A percentile compares a stretch with the other conserved stretches of the same genome.
These are phyloP conservation scores for Cryptococcus sp. DNA, from an alignment of 1,284 basidiomycete genomes.

Conservation along the genomic window DNA sequence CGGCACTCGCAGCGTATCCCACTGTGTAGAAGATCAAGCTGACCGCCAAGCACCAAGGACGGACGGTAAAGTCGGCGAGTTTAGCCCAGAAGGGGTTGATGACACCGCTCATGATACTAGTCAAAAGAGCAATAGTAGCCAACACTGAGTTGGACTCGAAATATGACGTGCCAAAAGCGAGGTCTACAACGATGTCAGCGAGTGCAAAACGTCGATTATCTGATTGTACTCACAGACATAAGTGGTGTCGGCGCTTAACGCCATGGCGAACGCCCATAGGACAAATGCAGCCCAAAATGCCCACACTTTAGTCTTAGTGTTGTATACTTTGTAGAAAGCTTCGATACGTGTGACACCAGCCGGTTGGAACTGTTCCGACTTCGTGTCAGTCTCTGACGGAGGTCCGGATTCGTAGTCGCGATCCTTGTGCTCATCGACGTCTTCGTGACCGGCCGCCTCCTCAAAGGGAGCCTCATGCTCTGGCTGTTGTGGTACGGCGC, in stretches of 20 bases:
- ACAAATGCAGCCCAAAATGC: slow-evolving; percentile 22
- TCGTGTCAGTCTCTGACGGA: too few species aligned
- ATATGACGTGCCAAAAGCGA: slow-evolving; percentile 36
- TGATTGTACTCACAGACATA: slow-evolving; percentile 6
- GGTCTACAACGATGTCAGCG: slow-evolving; percentile 4
- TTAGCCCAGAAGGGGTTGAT: slow-evolving; percentile 36
- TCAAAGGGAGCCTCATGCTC: too few species aligned
- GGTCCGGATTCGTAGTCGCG: too few species aligned
- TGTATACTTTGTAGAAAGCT: slow-evolving; percentile 42
- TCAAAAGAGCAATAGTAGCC: slow-evolving; percentile 37
- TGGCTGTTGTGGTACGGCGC: too few species aligned
- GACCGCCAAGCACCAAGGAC: slow-evolving; percentile 7
- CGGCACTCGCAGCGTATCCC: slow-evolving; percentile 13
- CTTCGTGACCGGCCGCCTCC: too few species aligned
- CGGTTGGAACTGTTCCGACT: too few species aligned
- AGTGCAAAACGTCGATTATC: neutral
- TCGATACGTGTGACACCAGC: slow-evolving; percentile 44
- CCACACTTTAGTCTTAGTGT: slow-evolving; percentile 28
- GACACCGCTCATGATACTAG: slow-evolving; percentile 34
- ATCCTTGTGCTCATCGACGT: too few species aligned
- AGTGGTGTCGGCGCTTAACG: slow-evolving; percentile 1
- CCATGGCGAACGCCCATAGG: too few species aligned
- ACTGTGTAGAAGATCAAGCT: slow-evolving; percentile 7
- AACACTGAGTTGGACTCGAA: slow-evolving; percentile 38
- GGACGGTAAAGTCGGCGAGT: slow-evolving; percentile 11